Evolutionary conservation across 1,284 basidiomycete species (phyloP).

Genomic region (Moesziomyces aphidis): DNA sequence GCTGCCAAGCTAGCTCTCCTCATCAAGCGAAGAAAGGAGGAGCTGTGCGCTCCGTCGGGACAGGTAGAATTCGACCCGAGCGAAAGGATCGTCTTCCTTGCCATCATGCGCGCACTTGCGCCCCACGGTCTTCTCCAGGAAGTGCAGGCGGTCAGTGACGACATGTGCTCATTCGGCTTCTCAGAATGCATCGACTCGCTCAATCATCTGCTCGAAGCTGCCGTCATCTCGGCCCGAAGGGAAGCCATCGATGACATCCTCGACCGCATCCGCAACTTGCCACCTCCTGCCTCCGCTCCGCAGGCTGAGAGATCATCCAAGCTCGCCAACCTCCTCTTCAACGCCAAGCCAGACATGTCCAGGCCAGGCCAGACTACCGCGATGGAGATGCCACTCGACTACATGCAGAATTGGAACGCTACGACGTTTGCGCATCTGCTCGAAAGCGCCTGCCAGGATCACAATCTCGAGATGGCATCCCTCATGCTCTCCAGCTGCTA

Average conservation of each 20-base stretch:
- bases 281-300: slow-evolving; percentile 3
- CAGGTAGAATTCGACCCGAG: slow-evolving; percentile 16
- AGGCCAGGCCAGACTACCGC: neutral
- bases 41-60: neutral
- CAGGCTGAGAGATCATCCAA: slow-evolving; percentile 2
- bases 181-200: slow-evolving; percentile 38
- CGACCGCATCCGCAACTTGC: slow-evolving; percentile 19
- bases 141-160: slow-evolving; percentile 28
- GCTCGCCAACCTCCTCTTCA: slow-evolving; percentile 15
- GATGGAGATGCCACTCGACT: slow-evolving; percentile 14
- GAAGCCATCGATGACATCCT: slow-evolving; percentile 22
- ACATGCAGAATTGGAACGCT: slow-evolving; percentile 48
- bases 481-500: slow-evolving; percentile 39
- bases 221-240: slow-evolving; percentile 30
- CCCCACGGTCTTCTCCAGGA: slow-evolving; percentile 39
- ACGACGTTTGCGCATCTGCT: slow-evolving; percentile 48
- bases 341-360: neutral
- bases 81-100: slow-evolving; percentile 35
- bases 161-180: slow-evolving; percentile 43
- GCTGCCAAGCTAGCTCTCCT: slow-evolving; percentile 20
- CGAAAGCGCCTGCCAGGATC: slow-evolving; percentile 32
- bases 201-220: slow-evolving; percentile 45
- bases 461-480: slow-evolving; percentile 53
- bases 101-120: slow-evolving; percentile 36
- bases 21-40: slow-evolving; percentile 35